Percentiles rank a stretch among this genome's conserved stretches.
Evolutionary conservation across 495 filamentous ascomycete genomes (phyloP).

Genomic region (Eremomyces bilateralis): DNA sequence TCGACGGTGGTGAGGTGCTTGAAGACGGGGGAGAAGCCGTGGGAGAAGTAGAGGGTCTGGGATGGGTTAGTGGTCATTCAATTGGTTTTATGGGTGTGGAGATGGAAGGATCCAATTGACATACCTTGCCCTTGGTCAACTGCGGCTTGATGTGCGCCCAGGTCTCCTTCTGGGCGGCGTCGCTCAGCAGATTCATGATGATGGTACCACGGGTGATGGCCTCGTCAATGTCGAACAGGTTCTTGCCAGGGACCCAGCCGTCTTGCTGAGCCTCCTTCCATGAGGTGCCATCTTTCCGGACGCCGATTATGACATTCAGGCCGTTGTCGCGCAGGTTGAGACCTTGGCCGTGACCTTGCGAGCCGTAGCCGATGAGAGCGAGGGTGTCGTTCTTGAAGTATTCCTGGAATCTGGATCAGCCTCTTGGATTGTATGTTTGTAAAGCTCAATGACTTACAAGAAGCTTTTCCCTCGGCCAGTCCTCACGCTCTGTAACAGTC

Average conservation of each 20-base stretch:
- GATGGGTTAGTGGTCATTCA: neutral
- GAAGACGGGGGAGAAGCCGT: conserved; percentile 99
- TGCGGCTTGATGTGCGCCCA: conserved; percentile 97
- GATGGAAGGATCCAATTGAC: no score
- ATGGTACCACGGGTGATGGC: conserved; percentile 86
- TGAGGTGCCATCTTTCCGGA: conserved; percentile 91
- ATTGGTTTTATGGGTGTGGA: conserved; percentile 1
- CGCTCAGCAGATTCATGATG: conserved; percentile 95
- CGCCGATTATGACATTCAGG: conserved; percentile 93
- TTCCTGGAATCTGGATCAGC: conserved; percentile 32
- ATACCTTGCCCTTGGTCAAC: conserved; percentile 89
- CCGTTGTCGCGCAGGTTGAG: conserved; percentile 98
- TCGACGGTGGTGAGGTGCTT: conserved; percentile 98
- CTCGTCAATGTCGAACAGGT: conserved; percentile 92
- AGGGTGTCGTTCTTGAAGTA: conserved; percentile 99
- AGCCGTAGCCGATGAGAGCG: conserved; percentile 96
- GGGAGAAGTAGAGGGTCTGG: conserved; percentile 97
- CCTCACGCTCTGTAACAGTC: conserved; percentile 56
- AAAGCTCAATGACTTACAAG: conserved; percentile 39
- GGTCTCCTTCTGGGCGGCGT: conserved; percentile 94
- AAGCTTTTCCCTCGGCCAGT: conserved; percentile 97
- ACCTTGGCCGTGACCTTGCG: conserved; percentile 95
- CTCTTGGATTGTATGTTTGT: conserved; percentile 2
- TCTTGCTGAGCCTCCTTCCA: conserved; percentile 96
- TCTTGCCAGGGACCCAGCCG: conserved; percentile 94